Base-by-base conservation (phyloP, 768 basidiomycete species). In the Fibroporia radiculosa region DNA sequence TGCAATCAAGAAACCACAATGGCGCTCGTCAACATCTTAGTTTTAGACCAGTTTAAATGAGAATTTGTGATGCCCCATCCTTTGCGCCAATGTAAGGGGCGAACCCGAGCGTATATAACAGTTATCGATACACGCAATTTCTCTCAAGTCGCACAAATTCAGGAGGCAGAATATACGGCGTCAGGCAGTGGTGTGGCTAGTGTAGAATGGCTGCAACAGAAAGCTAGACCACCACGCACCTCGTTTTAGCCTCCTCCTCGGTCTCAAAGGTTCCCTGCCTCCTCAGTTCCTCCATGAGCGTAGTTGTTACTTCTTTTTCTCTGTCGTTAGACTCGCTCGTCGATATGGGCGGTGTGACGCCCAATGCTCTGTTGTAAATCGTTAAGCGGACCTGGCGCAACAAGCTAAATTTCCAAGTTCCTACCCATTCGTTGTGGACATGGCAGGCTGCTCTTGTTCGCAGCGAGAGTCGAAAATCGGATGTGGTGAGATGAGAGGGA, bases 271-370 rank as follows among this genome's bases (percentile, higher is more conserved):
- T 84, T 46, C 86, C 84, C 58, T 95, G 84, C 36, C 77, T 69
- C 57, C 80, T 75, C 25, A 99, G 74, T 63, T 99, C 95, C 46
- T 90, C 82, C 85, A 97, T 89, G 42, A 99, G 70, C 5, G 87
- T 84, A 14, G 71, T 58, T 0, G 88, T 91, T 18, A 92, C 85
- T 62, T 87, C 84, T 62, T 82, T 84, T 66, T 92, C 89, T 55
- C 82, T 74, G 48, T 79, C 74, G 40, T 65, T 87, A 16, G 89
- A 92, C 53, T 85, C 82, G 25, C 62, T 66, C 19, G 75, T 78
- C 36, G 88, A 82, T 56, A 95, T 93, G 42, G 91, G 92, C 29
- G 83, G 82, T 12, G 88, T 92, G 22, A 92, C 88, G 48, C 88
- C 88, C 40, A 84, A 71, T 64, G 75, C 84, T 56, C 86, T 89